Percentiles rank a stretch among this genome's conserved stretches.
phyloP scores from a whole-genome alignment of 2,329 filamentous ascomycete species.

The Teratosphaeria pseudoeucalypti region DNA sequence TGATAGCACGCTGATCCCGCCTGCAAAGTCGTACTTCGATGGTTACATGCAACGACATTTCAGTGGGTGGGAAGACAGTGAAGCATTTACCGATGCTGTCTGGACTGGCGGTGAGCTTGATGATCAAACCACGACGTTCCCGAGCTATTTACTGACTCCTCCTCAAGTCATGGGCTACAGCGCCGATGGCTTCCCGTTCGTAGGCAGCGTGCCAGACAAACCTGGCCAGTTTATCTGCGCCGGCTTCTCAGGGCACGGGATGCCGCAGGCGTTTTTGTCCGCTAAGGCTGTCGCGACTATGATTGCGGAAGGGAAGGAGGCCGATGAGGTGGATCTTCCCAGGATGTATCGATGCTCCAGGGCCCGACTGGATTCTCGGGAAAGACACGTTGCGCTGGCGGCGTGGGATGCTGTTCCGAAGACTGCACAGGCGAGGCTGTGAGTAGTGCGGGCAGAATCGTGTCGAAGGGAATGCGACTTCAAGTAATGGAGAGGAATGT shows the following conservation, averaged over 20 bases:
- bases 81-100: constrained; percentile 25
- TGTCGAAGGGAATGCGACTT: no score
- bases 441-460: neutral
- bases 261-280: constrained; percentile 36
- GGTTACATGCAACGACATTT: constrained; percentile 39
- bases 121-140: no score
- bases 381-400: neutral
- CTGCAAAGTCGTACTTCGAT: constrained; percentile 34
- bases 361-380: neutral
- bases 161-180: constrained; percentile 14
- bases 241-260: constrained; percentile 44
- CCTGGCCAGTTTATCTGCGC: constrained; percentile 35
- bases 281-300: constrained; percentile 34
- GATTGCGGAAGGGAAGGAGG: constrained; percentile 15
- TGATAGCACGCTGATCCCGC: constrained; percentile 34
- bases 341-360: neutral
- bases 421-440: neutral
- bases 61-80: constrained; percentile 37
- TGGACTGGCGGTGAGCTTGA: constrained; percentile 29
- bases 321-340: constrained; percentile 1
- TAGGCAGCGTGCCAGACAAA: constrained; percentile 35
- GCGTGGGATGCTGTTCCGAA: neutral
- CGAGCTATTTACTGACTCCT: constrained; percentile 10
- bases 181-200: constrained; percentile 25
- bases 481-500: no score